These are phyloP conservation scores for Aspergillus sp. DNA, from an alignment of 2,329 filamentous ascomycete genomes.

Conservation along the genomic window DNA sequence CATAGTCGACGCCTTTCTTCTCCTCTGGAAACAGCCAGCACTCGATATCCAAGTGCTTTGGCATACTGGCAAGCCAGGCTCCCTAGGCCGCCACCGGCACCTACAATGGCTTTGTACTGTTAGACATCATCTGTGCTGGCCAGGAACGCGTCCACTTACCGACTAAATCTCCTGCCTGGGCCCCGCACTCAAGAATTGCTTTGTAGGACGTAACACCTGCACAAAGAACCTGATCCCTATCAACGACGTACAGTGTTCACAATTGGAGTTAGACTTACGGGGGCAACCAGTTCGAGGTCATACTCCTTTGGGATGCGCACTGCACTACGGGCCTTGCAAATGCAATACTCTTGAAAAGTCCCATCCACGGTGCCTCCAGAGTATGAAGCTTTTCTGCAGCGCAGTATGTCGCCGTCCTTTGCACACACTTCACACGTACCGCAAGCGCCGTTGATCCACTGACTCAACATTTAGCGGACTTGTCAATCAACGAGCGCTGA, in stretches of 20 bases:
- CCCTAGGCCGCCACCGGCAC: constrained; percentile 80
- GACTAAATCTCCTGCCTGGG: constrained; percentile 64
- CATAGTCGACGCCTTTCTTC: constrained; percentile 72
- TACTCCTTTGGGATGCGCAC: constrained; percentile 76
- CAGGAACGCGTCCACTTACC: constrained; percentile 21
- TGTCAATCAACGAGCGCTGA: not conserved
- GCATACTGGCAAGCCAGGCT: constrained; percentile 82
- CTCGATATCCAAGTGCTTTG: constrained; percentile 79
- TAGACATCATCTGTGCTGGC: not conserved
- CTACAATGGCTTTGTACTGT: constrained; percentile 67
- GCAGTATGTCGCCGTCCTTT: constrained; percentile 67
- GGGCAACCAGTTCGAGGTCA: constrained; percentile 72
- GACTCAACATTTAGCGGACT: not conserved
- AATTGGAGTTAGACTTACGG: constrained; percentile 30
- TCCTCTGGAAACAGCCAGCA: constrained; percentile 79
- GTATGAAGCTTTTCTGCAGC: constrained; percentile 70
- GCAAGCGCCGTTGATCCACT: constrained; percentile 88
- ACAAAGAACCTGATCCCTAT: constrained; percentile 59
- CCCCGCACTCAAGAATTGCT: constrained; percentile 78
- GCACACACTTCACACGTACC: constrained; percentile 78
- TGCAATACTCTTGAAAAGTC: constrained; percentile 86
- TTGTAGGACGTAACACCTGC: constrained; percentile 89
- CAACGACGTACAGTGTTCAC: too few species aligned
- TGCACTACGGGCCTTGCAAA: constrained; percentile 82
- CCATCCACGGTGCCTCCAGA: constrained; percentile 92